Evolutionary conservation across 78 protist species (phyloP).

Genomic region (Pigoraptor vietnamica): DNA sequence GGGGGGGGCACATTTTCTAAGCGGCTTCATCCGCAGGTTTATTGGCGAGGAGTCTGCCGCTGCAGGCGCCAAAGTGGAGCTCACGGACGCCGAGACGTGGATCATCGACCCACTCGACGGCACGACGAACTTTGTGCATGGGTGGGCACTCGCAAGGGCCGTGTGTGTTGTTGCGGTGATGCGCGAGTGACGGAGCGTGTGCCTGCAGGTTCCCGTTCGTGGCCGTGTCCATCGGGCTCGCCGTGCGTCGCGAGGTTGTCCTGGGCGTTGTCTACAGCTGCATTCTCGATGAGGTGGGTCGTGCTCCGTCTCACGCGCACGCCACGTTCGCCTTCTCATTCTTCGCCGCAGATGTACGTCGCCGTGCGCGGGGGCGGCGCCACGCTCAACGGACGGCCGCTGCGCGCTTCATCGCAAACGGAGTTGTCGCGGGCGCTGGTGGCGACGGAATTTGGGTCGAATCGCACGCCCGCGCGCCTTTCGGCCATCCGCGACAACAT

Average conservation of each 20-base stretch:
- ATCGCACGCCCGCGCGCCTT: background rate
- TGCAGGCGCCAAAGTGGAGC: slow-evolving; percentile 7
- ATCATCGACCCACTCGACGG: slow-evolving; percentile 86
- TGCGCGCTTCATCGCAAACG: background rate
- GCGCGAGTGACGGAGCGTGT: background rate
- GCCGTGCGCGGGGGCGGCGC: background rate
- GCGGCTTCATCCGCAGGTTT: too few species aligned
- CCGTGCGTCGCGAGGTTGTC: slow-evolving; percentile 24
- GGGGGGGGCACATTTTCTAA: too few species aligned
- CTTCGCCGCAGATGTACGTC: background rate
- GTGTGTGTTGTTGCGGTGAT: too few species aligned
- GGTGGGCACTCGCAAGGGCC: background rate
- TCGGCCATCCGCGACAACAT: background rate
- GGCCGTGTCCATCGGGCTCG: slow-evolving; percentile 51
- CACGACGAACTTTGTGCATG: slow-evolving; percentile 78
- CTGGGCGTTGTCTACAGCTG: slow-evolving; percentile 53
- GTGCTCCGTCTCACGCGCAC: background rate
- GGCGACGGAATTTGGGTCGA: background rate
- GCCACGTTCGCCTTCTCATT: too few species aligned
- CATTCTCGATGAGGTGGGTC: slow-evolving; percentile 33
- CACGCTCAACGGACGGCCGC: background rate
- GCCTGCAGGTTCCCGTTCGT: background rate
- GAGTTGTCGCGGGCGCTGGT: background rate
- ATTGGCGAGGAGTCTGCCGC: slow-evolving; percentile 38
- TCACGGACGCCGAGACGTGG: slow-evolving; percentile 73